These are phyloP conservation scores for Conringia planisiliqua DNA, from an alignment of 345 rosid species.

Conservation along the genomic window DNA sequence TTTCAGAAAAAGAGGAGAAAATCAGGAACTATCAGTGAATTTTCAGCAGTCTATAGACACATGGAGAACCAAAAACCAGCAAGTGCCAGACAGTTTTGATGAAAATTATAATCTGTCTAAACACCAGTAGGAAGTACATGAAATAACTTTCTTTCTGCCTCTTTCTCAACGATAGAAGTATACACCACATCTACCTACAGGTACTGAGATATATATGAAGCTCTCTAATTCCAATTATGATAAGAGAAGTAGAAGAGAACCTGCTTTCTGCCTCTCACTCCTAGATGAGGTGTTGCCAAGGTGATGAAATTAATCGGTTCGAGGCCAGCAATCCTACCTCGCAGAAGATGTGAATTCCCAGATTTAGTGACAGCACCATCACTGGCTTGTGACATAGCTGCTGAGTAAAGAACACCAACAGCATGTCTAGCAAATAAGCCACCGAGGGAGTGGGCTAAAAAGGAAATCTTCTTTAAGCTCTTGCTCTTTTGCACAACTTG, in stretches of 20 bases:
- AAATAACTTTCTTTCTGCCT: not conserved
- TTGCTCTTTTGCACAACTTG: constrained; percentile 69
- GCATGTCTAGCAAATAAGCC: constrained; percentile 97
- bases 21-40: not conserved
- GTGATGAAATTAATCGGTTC: constrained; percentile 91
- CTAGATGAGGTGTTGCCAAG: constrained; percentile 98
- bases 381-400: constrained; percentile 31
- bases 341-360: constrained; percentile 34
- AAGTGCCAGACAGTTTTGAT: not conserved
- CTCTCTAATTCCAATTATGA: not conserved
- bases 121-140: not conserved
- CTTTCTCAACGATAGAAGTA: constrained; percentile 3
- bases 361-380: constrained; percentile 30
- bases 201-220: not conserved
- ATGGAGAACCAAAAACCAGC: not conserved
- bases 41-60: not conserved
- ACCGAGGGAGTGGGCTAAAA: constrained; percentile 97
- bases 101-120: not conserved
- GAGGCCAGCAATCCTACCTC: constrained; percentile 79
- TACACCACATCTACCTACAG: not conserved
- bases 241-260: constrained; percentile 33
- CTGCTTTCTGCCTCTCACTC: constrained; percentile 97
- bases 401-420: constrained; percentile 60
- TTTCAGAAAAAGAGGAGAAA: not conserved
- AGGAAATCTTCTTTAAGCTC: constrained; percentile 76